Percentiles rank a stretch among this genome's conserved stretches.
These are phyloP conservation scores for Saksenaea vasiformis DNA, from an alignment of 371 early-diverging fungal genomes.

Conservation along the genomic window DNA sequence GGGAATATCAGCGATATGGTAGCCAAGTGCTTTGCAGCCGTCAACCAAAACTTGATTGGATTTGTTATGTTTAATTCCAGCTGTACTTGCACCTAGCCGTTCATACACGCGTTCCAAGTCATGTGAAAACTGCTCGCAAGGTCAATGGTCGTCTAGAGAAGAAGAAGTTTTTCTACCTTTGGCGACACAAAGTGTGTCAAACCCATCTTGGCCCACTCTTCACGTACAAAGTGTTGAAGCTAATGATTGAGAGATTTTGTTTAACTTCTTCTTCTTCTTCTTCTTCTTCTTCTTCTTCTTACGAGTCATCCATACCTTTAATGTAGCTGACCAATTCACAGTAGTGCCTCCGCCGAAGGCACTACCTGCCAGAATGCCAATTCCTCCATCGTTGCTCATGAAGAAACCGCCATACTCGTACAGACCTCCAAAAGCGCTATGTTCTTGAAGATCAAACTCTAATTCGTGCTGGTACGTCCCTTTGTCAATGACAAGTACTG, in stretches of 20 bases:
- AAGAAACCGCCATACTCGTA: conserved; percentile 55
- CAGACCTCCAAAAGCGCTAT: conserved; percentile 44
- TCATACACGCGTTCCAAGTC: conserved; percentile 59
- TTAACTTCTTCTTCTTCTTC: neutral
- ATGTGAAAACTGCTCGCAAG: conserved; percentile 23
- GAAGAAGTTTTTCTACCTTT: conserved; percentile 17
- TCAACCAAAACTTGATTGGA: conserved; percentile 64
- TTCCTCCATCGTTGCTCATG: conserved; percentile 41
- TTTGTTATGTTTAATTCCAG: conserved; percentile 59
- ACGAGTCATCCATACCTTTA: no score
- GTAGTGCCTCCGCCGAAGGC: conserved; percentile 76
- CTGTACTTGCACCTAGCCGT: conserved; percentile 59
- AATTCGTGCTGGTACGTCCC: conserved; percentile 58
- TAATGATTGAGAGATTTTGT: conserved; percentile 10
- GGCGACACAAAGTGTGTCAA: conserved; percentile 58
- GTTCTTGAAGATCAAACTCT: conserved; percentile 55
- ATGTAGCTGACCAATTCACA: conserved; percentile 60
- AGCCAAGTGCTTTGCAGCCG: conserved; percentile 67
- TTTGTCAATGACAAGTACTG: conserved; percentile 77
- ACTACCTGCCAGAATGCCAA: conserved; percentile 61
- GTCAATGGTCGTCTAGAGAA: neutral
- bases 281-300: no score
- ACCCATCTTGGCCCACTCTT: conserved; percentile 75
- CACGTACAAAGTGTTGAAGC: conserved; percentile 63
- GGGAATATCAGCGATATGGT: conserved; percentile 48